Percentiles rank a stretch among this genome's conserved stretches.
These are phyloP conservation scores for Hsuehochloa calcarea DNA, from an alignment of 176 grass and related monocot genomes.

Conservation along the genomic window DNA sequence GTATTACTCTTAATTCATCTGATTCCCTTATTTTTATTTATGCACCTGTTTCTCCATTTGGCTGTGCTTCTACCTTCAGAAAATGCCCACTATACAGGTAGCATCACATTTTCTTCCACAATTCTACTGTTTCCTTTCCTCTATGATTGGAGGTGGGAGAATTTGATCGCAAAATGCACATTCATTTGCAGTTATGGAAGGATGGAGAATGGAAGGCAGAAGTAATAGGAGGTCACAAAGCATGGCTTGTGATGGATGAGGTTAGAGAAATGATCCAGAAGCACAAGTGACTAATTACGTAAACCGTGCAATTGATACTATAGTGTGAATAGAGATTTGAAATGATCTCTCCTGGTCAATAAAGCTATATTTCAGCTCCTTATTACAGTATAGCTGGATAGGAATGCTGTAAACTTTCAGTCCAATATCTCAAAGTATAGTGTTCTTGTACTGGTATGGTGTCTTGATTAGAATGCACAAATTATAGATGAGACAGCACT, in stretches of 20 bases:
- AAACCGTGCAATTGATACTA: not conserved
- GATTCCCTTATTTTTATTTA: not conserved
- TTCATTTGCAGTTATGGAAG: constrained; percentile 77
- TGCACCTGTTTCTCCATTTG: not conserved
- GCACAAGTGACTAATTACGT: constrained; percentile 47
- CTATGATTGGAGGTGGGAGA: not conserved
- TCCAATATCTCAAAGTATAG: not conserved
- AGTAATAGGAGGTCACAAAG: constrained; percentile 91
- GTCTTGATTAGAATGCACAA: not conserved
- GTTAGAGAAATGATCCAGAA: constrained; percentile 95
- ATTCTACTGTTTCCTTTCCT: not conserved
- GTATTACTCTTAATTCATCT: not conserved
- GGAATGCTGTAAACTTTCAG: not conserved
- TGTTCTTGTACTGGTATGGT: not conserved
- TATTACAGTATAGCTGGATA: not conserved
- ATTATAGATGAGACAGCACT: not conserved
- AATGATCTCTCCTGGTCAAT: constrained; percentile 6
- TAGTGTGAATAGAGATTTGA: constrained; percentile 34
- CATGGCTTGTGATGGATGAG: constrained; percentile 96
- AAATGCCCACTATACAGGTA: constrained; percentile 99
- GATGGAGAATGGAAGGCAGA: constrained; percentile 85
- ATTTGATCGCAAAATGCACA: not conserved
- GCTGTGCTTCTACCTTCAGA: constrained; percentile 40
- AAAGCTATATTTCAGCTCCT: constrained; percentile 27
- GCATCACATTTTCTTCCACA: not conserved